A percentile compares a stretch with the other conserved stretches of the same genome.
Conservation (phyloP, 2,329 filamentous ascomycete species). For the Delphinella strobiligena region DNA sequence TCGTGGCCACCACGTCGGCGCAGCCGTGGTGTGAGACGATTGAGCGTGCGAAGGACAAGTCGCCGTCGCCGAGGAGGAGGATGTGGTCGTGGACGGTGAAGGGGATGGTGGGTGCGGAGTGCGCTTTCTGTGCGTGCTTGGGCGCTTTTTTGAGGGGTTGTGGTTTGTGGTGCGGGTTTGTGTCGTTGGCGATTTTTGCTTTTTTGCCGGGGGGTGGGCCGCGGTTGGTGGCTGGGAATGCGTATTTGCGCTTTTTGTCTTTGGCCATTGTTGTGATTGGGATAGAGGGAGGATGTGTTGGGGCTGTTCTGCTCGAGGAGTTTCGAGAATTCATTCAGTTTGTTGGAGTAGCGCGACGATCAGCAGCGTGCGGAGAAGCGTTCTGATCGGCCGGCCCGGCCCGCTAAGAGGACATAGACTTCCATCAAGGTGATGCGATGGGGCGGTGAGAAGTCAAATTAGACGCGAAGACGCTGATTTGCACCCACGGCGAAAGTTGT, state of each 20-base stretch:
- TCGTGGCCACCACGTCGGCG: constrained; percentile 55
- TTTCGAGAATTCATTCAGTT: too few species aligned
- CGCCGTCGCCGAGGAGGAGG: constrained; percentile 65
- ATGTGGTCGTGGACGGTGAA: constrained; percentile 56
- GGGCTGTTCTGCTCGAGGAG: not conserved
- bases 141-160: not conserved
- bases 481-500: too few species aligned
- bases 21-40: constrained; percentile 55
- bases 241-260: constrained; percentile 1
- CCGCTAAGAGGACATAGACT: too few species aligned
- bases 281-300: not conserved
- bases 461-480: too few species aligned
- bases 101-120: constrained; percentile 45
- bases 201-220: constrained; percentile 1
- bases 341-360: too few species aligned
- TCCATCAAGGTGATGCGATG: too few species aligned
- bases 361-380: too few species aligned
- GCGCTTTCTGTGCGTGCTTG: constrained; percentile 7
- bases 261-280: not conserved
- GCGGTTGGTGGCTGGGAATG: not conserved
- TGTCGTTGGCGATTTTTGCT: not conserved
- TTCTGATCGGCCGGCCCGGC: too few species aligned
- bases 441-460: too few species aligned
- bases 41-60: constrained; percentile 64
- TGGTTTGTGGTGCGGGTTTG: not conserved